Evolutionary conservation across 2,329 filamentous ascomycete species (phyloP).

Genomic region (Aspergillus sp.): DNA sequence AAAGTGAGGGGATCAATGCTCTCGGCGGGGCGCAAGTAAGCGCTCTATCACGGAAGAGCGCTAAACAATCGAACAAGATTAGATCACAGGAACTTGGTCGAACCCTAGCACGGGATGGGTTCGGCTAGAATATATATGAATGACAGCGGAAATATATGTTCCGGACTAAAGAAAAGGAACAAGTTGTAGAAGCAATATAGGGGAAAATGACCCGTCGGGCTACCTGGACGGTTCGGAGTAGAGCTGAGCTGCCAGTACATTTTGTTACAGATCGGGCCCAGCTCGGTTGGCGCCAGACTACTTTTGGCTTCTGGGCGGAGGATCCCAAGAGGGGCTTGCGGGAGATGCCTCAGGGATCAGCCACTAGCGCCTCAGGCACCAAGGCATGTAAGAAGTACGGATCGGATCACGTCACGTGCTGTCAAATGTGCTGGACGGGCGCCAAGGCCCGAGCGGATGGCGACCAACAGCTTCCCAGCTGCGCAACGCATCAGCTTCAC

Average conservation of each 20-base stretch:
- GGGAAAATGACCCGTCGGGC: not conserved
- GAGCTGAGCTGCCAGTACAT: not conserved
- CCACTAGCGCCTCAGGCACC: slow-evolving; percentile 17
- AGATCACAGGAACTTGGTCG: not conserved
- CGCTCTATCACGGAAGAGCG: slow-evolving; percentile 4
- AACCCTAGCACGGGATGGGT: not conserved
- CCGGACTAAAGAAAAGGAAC: not conserved
- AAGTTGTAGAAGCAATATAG: not conserved
- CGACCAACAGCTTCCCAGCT: slow-evolving; percentile 22
- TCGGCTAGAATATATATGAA: not conserved
- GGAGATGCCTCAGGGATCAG: not conserved
- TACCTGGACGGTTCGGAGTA: not conserved
- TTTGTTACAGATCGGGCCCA: too few species aligned
- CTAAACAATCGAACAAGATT: not conserved
- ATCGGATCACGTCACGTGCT: slow-evolving; percentile 14
- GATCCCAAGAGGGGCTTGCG: not conserved
- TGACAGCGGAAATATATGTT: not conserved
- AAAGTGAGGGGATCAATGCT: slow-evolving; percentile 9
- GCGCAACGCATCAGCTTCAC: slow-evolving; percentile 21
- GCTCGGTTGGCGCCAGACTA: too few species aligned
- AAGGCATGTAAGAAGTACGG: not conserved
- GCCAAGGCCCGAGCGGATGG: slow-evolving; percentile 22
- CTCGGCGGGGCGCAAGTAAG: slow-evolving; percentile 10
- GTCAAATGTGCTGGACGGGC: slow-evolving; percentile 12
- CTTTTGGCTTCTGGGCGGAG: too few species aligned